Evolutionary conservation across 2,329 filamentous ascomycete species (phyloP), one percentile per base, ranked within the genome.

Genomic region (Trichoderma atroviride): DNA sequence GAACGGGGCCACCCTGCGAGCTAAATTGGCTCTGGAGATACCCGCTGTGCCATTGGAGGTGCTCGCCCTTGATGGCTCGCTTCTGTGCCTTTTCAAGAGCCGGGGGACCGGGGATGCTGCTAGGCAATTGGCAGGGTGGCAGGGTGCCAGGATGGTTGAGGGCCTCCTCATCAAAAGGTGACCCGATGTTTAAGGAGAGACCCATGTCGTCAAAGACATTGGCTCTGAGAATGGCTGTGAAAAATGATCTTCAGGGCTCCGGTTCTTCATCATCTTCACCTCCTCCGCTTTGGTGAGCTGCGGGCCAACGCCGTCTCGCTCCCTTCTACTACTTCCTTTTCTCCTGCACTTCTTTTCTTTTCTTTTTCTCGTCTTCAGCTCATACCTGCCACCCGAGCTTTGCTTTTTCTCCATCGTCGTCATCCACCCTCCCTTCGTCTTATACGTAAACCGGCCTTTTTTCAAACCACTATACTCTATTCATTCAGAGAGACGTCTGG

Each of bases 11-110:
- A 65, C 53, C 47, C 62, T 65, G 33, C 35, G 52, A 65, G 53
- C 63, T 67, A 67, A 59, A 59, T 67, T 67, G 40, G 63, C 63
- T 58, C 40, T 67, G 63, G 53, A 67, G 63, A 67, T 67, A 67
- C 55, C 55, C 63, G 63, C 63, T 33, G n/a, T 66, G 53, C 33
- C 14, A 67, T 67, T 67, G 40, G 63, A 52, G 62, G 52, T 59
- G 3, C 6, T 59, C 60, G 43, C 55, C 63, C 63, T 67, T 37
- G 55, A 59, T 50, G n/a, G 63, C 53, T 67, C 40, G 29, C 22
- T 59, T 52, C 63, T 55, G 50, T 65, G 29, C 37, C 24, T 33
- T 33, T 31, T 59, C 63, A 52, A 52, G 55, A 67, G 40, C 63
- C 63, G 53, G 55, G 63, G 63, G 37, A 24, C 63, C 22, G 53